A percentile compares a stretch with the other conserved stretches of the same genome.
These are phyloP conservation scores for Podaxis sp. DNA, from an alignment of 768 basidiomycete genomes.

Conservation along the genomic window DNA sequence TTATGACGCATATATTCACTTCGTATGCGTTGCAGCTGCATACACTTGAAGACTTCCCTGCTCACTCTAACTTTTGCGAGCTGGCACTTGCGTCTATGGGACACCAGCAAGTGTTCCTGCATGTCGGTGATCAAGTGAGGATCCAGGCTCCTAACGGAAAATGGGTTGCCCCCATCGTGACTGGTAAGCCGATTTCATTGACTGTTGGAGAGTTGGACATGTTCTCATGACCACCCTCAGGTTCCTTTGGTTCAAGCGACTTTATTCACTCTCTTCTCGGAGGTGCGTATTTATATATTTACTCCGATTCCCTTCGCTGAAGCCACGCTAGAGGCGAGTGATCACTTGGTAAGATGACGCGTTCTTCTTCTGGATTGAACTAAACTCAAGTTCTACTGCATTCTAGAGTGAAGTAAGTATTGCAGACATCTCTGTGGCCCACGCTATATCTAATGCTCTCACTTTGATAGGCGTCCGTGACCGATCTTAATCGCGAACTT, in stretches of 20 bases:
- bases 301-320: not conserved
- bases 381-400: not conserved
- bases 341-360: slow-evolving; percentile 49
- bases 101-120: slow-evolving; percentile 73
- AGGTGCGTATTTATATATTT: slow-evolving; percentile 38
- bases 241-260: slow-evolving; percentile 77
- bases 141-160: slow-evolving; percentile 74
- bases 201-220: not conserved
- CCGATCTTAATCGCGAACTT: slow-evolving; percentile 80
- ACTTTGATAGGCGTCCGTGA: slow-evolving; percentile 70
- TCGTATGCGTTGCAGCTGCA: slow-evolving; percentile 49
- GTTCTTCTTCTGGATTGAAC: not conserved
- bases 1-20: not conserved
- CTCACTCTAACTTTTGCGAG: slow-evolving; percentile 91
- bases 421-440: not conserved
- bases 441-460: not conserved
- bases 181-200: slow-evolving; percentile 40
- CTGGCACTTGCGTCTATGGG: slow-evolving; percentile 75
- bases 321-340: slow-evolving; percentile 48
- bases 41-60: slow-evolving; percentile 83
- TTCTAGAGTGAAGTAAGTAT: slow-evolving; percentile 32
- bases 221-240: slow-evolving; percentile 24
- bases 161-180: slow-evolving; percentile 79
- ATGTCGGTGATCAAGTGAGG: slow-evolving; percentile 80
- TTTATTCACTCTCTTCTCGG: slow-evolving; percentile 77